Evolutionary conservation across 2,329 filamentous ascomycete genomes (phyloP), one percentile per base, ranked within the genome.

Genomic region (Sphaerostilbella broomeana): DNA sequence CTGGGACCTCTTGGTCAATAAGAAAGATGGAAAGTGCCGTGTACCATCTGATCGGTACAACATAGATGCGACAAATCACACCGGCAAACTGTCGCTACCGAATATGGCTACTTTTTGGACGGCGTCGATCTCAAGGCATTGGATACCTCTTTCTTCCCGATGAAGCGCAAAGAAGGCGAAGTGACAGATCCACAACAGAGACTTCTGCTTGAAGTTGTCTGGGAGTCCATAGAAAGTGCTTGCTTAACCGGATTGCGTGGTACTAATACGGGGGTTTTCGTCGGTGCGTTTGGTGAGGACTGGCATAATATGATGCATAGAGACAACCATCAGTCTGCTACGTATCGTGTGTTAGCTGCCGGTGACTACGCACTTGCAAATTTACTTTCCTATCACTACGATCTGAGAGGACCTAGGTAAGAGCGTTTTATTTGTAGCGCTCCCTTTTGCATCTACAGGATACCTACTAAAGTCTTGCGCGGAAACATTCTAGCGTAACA

Each of bases 381-480:
- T 29, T 48, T 60, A 1, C 38, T 57, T 1, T 55, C 52, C 2
- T 59, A 62, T 21, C 57, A 61, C 20, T 56, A 56, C n/a, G 51
- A 59, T 26, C 40, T 64, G 3, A 53, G 38, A 2, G 61, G 60
- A 0, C 60, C 60, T 1, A 56, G 56, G 57, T 58, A 25, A 26
- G 49, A 21, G n/a, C 21, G 41, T n/a, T n/a, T n/a, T n/a, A n/a
- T 5, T 4, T 15, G 11, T 16, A 37, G 6, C 11, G 2, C 4
- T 37, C 4, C 4, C 10, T 11, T n/a, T 17, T 3, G 8, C 6
- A 10, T 12, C 8, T 6, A n/a, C 20, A 20, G n/a, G n/a, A n/a
- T n/a, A n/a, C n/a, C n/a, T n/a, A n/a, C n/a, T n/a, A n/a, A n/a
- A n/a, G n/a, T n/a, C n/a, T n/a, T n/a, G n/a, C n/a, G n/a, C 20